Conservation (phyloP, 2,329 filamentous ascomycete species). For the Colletotrichum paranaense region DNA sequence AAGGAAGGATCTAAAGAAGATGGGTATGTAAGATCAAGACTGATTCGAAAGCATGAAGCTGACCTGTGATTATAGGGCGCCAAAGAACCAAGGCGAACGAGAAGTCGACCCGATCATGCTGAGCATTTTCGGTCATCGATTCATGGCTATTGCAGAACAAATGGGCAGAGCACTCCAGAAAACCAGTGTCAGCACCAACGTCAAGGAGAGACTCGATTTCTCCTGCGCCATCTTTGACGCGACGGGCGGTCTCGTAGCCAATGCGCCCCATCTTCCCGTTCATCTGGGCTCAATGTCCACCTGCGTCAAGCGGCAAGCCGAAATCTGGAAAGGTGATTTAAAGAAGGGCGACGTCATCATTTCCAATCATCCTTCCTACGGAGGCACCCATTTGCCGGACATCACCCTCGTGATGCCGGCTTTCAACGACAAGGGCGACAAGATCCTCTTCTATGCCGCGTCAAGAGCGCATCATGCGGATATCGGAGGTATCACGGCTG, state of each 20-base stretch:
- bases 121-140: conserved; percentile 83
- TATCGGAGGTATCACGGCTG: conserved; percentile 83
- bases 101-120: conserved; percentile 76
- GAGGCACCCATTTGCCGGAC: conserved; percentile 85
- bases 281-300: conserved; percentile 87
- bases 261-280: conserved; percentile 83
- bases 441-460: conserved; percentile 88
- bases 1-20: conserved; percentile 56
- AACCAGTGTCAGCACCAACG: conserved; percentile 83
- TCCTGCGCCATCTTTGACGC: conserved; percentile 85
- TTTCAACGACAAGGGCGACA: conserved; percentile 71
- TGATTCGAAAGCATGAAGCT: too few relatives aligned
- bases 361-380: conserved; percentile 85
- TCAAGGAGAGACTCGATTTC: conserved; percentile 85
- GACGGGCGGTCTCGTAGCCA: conserved; percentile 80
- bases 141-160: conserved; percentile 89
- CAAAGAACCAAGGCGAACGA: conserved; percentile 43
- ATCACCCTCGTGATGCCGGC: conserved; percentile 85
- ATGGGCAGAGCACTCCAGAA: conserved; percentile 86
- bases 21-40: conserved; percentile 33
- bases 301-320: conserved; percentile 80
- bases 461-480: conserved; percentile 87
- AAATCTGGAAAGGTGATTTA: conserved; percentile 82
- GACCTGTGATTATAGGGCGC: too few relatives aligned
- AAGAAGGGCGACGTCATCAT: conserved; percentile 85